Conservation (phyloP, 2,329 filamentous ascomycete genomes). For the Cladophialophora psammophila region DNA sequence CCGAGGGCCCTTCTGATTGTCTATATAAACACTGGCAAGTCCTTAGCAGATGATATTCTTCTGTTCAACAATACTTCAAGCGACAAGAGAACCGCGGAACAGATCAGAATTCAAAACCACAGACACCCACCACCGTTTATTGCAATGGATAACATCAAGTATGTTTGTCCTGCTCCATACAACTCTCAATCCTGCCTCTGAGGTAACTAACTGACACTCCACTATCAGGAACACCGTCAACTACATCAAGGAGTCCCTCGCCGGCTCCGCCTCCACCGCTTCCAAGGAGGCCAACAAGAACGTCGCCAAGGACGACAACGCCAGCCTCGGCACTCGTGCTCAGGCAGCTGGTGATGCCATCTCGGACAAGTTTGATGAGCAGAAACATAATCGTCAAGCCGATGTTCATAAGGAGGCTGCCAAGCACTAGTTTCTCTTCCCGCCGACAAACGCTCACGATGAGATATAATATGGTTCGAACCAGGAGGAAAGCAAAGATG, state of each 20-base stretch:
- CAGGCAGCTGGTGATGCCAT: slow-evolving; percentile 60
- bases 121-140: slow-evolving; percentile 13
- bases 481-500: slow-evolving; percentile 1
- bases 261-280: slow-evolving; percentile 63
- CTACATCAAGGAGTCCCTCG: slow-evolving; percentile 71
- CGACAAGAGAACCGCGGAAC: background rate
- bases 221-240: slow-evolving; percentile 66
- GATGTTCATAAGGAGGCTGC: slow-evolving; percentile 41
- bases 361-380: slow-evolving; percentile 62
- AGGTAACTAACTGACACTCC: background rate
- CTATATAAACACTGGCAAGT: background rate
- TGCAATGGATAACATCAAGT: slow-evolving; percentile 42
- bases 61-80: background rate
- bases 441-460: slow-evolving; percentile 2
- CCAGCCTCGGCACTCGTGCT: slow-evolving; percentile 60
- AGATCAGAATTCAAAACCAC: background rate
- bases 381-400: slow-evolving; percentile 42
- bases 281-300: slow-evolving; percentile 75
- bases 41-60: background rate
- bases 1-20: background rate
- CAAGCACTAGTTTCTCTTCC: slow-evolving; percentile 36
- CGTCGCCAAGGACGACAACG: slow-evolving; percentile 68
- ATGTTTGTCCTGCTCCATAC: slow-evolving; percentile 7
- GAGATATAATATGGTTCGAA: background rate
- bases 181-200: background rate